Conservation (phyloP, 2,329 filamentous ascomycete genomes). For the Samsoniella hepiali region DNA sequence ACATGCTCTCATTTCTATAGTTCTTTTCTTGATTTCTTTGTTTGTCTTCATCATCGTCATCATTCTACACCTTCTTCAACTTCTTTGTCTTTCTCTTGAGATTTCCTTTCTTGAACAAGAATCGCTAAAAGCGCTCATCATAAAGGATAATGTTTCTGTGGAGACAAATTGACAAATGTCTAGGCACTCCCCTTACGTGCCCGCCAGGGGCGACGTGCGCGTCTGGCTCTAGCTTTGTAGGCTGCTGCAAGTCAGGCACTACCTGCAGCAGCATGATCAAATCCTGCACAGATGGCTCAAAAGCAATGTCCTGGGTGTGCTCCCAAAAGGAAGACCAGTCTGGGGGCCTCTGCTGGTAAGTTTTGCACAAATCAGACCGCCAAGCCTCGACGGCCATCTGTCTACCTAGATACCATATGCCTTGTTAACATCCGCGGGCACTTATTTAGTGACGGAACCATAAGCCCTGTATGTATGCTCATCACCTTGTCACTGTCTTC, state of each 20-base stretch:
- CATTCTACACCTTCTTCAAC: no score
- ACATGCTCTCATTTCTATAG: no score
- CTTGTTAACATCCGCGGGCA: background rate
- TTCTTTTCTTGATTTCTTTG: no score
- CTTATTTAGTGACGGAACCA: background rate
- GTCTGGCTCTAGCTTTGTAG: background rate
- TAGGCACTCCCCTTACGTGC: background rate
- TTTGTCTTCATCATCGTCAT: no score
- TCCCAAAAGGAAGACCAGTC: no score
- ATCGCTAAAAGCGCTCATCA: no score
- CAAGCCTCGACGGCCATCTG: background rate
- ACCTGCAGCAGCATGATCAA: constrained; percentile 9
- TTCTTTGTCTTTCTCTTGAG: no score
- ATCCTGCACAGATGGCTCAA: background rate
- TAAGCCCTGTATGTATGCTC: constrained; percentile 6
- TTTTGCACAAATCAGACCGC: no score
- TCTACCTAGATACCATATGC: background rate
- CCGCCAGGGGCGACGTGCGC: background rate
- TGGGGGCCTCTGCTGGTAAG: constrained; percentile 9
- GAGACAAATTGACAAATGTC: background rate
- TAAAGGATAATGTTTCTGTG: no score
- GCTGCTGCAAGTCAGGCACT: background rate
- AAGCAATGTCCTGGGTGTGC: background rate
- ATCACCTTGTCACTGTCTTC: background rate
- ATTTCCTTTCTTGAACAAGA: background rate